Percentiles rank a stretch among this genome's conserved stretches.
Conservation (phyloP, 2,329 filamentous ascomycete genomes). For the Chaetomium strumarium region DNA sequence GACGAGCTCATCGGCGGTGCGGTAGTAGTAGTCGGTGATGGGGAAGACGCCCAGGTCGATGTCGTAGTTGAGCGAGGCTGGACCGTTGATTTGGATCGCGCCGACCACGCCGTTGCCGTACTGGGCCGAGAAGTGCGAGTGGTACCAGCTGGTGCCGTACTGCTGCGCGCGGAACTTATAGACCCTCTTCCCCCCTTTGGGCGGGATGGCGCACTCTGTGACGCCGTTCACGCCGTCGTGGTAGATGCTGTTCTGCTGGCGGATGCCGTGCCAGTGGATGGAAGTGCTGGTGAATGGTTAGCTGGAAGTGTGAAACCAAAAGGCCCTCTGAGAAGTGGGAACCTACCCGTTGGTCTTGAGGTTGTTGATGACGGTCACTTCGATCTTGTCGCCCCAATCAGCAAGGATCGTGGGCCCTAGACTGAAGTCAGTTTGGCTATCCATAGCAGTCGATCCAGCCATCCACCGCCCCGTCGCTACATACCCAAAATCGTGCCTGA, state of each 20-base stretch:
- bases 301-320: conserved; percentile 24
- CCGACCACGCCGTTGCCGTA: conserved; percentile 45
- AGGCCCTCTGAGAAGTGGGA: not conserved
- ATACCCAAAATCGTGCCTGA: conserved; percentile 18
- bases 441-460: not conserved
- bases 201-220: conserved; percentile 38
- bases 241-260: conserved; percentile 39
- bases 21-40: conserved; percentile 47
- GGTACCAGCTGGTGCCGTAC: conserved; percentile 38
- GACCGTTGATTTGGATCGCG: conserved; percentile 42
- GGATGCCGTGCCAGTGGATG: conserved; percentile 46
- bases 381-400: conserved; percentile 45
- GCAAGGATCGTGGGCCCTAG: conserved; percentile 50
- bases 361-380: conserved; percentile 62
- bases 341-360: conserved; percentile 40
- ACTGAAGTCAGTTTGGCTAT: not conserved
- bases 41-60: conserved; percentile 45
- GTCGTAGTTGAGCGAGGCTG: conserved; percentile 43
- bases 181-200: conserved; percentile 28
- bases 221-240: conserved; percentile 42
- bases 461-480: not conserved
- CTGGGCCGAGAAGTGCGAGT: conserved; percentile 43
- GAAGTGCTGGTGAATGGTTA: conserved; percentile 30
- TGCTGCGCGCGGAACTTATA: conserved; percentile 36
- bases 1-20: conserved; percentile 27